Base-by-base conservation (phyloP, 768 basidiomycete species). In the Tulasnella sp. region DNA sequence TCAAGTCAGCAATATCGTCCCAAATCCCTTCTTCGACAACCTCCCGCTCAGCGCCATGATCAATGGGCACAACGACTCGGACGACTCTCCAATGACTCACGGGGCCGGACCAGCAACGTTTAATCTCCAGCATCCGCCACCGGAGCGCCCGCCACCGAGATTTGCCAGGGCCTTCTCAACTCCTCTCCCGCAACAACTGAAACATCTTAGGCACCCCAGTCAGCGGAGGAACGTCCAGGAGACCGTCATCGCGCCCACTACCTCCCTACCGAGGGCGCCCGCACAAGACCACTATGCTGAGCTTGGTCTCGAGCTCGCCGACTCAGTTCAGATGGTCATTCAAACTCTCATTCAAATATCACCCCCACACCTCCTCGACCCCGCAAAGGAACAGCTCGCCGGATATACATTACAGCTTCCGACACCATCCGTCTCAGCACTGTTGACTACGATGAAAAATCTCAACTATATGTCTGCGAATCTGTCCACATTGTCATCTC, bases 381-480 rank as follows among this genome's bases (percentile, higher is more conserved):
- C 87, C n/a, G 84, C 86, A 2, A 93, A 88, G 70, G 92, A 97
- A 67, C 92, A 92, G 68, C 87, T 92, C 67, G 86, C 92, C 1
- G 85, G 89, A 24, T 94, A 89, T 69, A 80, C 91, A 1, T 71
- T 97, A 24, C 83, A 88, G 38, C 80, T 96, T 45, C 93, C 92
- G 9, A 87, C 87, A 0, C 80, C 91, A 4, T 89, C 85, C 63
- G 78, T 97, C 71, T 87, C 88, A 17, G 88, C 90, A 41, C 77
- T 97, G 69, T 80, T 96, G 69, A 89, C 88, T 17, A 80, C 85
- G 41, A 90, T 96, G 88, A 91, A 92, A 73, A 87, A 85, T 64
- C 79, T 97, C 63, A 94, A 94, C 69, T 94, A 88, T 67, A 80
- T 96, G 63, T 89, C 89, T 3, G 88, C 87, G n/a, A 86, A 90